Percentiles rank a stretch among this genome's conserved stretches.
Evolutionary conservation across 208 protist species (phyloP).

Genomic region (Acanthamoeba sp.): DNA sequence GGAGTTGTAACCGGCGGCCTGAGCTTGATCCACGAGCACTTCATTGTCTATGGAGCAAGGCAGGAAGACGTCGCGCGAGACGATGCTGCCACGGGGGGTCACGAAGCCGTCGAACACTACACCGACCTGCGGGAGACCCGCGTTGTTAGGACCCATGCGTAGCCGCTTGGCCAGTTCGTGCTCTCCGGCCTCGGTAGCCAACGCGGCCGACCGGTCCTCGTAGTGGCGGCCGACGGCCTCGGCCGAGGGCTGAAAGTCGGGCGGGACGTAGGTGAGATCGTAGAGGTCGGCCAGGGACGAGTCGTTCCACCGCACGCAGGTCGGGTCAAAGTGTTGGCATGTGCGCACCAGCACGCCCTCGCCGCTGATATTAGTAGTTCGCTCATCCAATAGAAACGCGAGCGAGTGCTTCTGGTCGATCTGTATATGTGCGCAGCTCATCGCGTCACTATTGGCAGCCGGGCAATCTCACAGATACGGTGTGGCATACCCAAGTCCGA

Average conservation of each 20-base stretch:
- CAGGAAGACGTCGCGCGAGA: conserved; percentile 14
- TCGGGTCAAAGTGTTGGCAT: background rate
- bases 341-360: background rate
- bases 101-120: background rate
- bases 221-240: background rate
- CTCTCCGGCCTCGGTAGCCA: background rate
- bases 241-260: conserved; percentile 1
- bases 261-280: background rate
- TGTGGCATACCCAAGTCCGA: too few relatives aligned
- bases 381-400: too few relatives aligned
- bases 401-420: background rate
- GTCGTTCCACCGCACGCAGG: conserved; percentile 5
- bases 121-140: background rate
- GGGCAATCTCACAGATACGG: too few relatives aligned
- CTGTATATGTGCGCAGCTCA: too few relatives aligned
- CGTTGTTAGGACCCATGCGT: background rate
- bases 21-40: background rate
- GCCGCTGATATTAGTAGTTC: background rate
- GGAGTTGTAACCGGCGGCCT: background rate
- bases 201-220: background rate
- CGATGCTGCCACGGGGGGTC: background rate
- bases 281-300: background rate
- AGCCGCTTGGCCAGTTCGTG: background rate
- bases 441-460: too few relatives aligned
- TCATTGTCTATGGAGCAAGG: background rate